Evolutionary conservation across 257 asterid species (phyloP), one percentile per base, ranked within the genome.

Genomic region (Avicennia marina): DNA sequence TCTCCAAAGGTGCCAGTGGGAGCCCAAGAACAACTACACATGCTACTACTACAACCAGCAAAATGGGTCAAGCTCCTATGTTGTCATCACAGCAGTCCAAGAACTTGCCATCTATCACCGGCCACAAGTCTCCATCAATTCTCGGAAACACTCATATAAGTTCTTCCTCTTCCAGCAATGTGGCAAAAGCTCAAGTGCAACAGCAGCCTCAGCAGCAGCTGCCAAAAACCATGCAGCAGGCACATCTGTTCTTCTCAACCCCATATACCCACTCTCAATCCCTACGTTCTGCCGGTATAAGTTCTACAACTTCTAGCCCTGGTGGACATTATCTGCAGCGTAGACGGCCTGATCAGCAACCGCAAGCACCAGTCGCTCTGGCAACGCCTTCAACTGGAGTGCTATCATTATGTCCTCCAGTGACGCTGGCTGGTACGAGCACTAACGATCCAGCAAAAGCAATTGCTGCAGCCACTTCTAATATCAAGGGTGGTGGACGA

Each of bases 401-500:
- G 65, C 40, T 85, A 44, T 76, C 94, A 0, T 38, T 84, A 31
- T 69, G 74, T 48, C 63, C 78, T 66, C 71, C 84, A 20, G 84
- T 58, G 15, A 61, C 85, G 0, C 36, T 67, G 31, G 51, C 75
- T 21, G 72, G 81, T 44, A 61, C 81, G 12, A 69, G 60, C 64
- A 85, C 95, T 1, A 81, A 79, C 11, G 97, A 91, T 74, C 98
- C 98, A 1, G 85, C 95, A 24, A 91, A 88, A 68, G 95, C 96
- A 26, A 79, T 85, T 16, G 95, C 95, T 20, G 89, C 84, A 1
- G 95, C 94, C 45, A 81, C 93, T 19, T 67, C 71, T 52, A 88
- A 81, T 56, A 71, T 66, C 60, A 91, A 88, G 68, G 83, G 84
- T 6, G 81, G 83, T n/a, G 78, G 76, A 11, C 48, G 81, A 19